Evolutionary conservation across 2,329 filamentous ascomycete genomes (phyloP), one percentile per base, ranked within the genome.

Genomic region (Fusarium nisikadoi): DNA sequence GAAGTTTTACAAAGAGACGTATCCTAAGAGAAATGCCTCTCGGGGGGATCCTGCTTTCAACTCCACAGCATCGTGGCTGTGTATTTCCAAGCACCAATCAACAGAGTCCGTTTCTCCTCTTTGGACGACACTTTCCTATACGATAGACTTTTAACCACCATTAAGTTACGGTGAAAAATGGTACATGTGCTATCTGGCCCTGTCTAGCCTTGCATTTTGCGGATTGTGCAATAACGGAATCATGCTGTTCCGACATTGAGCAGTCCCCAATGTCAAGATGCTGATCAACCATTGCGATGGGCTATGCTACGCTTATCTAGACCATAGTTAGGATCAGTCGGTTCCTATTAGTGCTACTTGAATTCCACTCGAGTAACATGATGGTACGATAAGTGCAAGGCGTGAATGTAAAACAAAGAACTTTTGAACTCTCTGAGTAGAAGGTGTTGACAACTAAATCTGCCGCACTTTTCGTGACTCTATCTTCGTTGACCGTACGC

Each of bases 61-160:
- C 68, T 72, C 69, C 69, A 70, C 69, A 20, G 19, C 11, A 62
- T 33, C 20, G 65, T 66, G 70, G 70, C 70, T 72, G 60, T 73
- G 70, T 73, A 50, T 47, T 31, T 38, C n/a, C n/a, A 35, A 65
- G 36, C 31, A 39, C 70, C 52, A 72, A 66, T 58, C 39, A 42
- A 35, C 17, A 46, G 42, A 17, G n/a, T n/a, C 58, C 38, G 31
- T 38, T 35, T 65, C 45, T 61, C 41, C 47, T 50, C 38, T 46
- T 42, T 17, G 27, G 27, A 29, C 20, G 33, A 54, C 27, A 42
- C 16, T 45, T 42, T 50, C 35, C 43, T 17, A 17, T 20, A 41
- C 27, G 39, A 53, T 27, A 42, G 53, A 42, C 39, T 39, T 62
- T 62, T 27, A 20, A 11, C 19, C 10, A 11, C 16, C 13, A 19